Percentiles rank a stretch among this genome's conserved stretches.
Conservation (phyloP, 257 asterid genomes). For the Leptodermis oblonga region DNA sequence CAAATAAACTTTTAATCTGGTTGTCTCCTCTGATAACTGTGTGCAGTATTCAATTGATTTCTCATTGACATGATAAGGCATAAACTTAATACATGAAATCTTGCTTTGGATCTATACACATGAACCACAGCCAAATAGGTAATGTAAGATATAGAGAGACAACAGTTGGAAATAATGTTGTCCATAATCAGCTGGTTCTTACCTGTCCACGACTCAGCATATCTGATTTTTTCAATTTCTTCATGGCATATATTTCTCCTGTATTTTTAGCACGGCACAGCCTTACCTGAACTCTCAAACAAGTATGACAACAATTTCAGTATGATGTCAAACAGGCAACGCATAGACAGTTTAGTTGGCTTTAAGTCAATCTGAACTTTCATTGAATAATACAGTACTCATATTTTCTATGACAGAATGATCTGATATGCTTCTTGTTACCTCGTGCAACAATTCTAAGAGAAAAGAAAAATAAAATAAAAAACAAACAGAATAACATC, state of each 20-base stretch:
- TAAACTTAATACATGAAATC: background rate
- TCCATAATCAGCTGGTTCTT: conserved; percentile 18
- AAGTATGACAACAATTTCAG: conserved; percentile 6
- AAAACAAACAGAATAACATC: too few species aligned
- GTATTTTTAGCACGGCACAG: conserved; percentile 80
- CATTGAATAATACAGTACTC: background rate
- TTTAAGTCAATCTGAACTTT: background rate
- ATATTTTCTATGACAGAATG: background rate
- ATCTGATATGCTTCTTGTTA: background rate
- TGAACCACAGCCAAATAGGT: background rate
- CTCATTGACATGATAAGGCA: background rate
- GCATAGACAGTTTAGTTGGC: background rate
- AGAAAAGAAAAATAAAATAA: too few species aligned
- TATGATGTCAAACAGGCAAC: background rate
- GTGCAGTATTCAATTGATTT: background rate
- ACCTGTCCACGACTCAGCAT: conserved; percentile 99
- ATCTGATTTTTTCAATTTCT: conserved; percentile 86
- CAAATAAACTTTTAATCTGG: background rate
- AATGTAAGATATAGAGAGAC: background rate
- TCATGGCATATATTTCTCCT: conserved; percentile 95
- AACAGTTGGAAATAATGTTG: background rate
- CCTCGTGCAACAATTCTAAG: background rate
- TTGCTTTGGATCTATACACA: background rate
- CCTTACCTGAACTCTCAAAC: conserved; percentile 65
- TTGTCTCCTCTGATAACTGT: background rate